Evolutionary conservation across 805 yeast species (phyloP).

Genomic region (Middelhovenomyces tepae): DNA sequence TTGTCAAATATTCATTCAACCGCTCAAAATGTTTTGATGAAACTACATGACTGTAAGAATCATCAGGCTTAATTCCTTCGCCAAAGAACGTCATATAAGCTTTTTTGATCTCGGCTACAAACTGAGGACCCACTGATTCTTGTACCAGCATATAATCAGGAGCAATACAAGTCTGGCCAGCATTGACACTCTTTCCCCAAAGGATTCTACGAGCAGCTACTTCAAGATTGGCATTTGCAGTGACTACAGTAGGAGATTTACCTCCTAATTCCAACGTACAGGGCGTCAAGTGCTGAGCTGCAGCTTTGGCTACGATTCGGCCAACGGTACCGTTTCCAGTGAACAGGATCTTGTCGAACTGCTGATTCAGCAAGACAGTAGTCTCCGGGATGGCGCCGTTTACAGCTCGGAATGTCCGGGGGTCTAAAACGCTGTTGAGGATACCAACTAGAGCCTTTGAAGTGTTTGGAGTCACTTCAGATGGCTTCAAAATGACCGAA

Average conservation of each 20-base stretch:
- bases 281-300: conserved; percentile 82
- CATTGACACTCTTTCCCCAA: conserved; percentile 72
- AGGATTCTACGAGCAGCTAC: conserved; percentile 51
- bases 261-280: conserved; percentile 82
- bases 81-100: conserved; percentile 39
- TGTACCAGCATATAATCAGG: conserved; percentile 78
- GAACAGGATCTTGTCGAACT: conserved; percentile 74
- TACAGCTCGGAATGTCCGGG: conserved; percentile 50
- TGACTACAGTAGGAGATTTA: conserved; percentile 74
- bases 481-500: conserved; percentile 64
- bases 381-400: conserved; percentile 67
- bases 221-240: conserved; percentile 36
- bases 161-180: conserved; percentile 89
- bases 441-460: conserved; percentile 48
- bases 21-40: conserved; percentile 45
- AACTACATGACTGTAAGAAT: conserved; percentile 49
- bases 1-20: conserved; percentile 33
- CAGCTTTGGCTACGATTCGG: conserved; percentile 62
- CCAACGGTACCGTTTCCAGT: conserved; percentile 82
- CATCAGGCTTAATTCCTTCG: conserved; percentile 31
- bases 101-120: conserved; percentile 35
- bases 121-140: conserved; percentile 43
- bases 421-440: conserved; percentile 44
- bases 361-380: conserved; percentile 47
- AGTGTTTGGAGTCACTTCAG: conserved; percentile 62